Evolutionary conservation across 306 rosid genomes (phyloP), one percentile per base, ranked within the genome.

Genomic region (Delonix regia): DNA sequence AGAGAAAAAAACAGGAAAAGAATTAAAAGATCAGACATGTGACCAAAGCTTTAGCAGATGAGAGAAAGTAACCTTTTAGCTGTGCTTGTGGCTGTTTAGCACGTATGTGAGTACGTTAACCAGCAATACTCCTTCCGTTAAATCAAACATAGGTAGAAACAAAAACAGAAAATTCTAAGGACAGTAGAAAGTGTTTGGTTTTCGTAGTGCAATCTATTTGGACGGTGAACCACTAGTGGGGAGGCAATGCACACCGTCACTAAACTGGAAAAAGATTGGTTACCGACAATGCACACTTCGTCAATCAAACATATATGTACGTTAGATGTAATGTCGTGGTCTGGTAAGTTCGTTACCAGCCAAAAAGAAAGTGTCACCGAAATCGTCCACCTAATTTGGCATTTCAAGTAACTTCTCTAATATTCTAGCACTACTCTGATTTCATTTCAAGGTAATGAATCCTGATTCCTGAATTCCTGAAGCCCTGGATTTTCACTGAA

Each of bases 251-350:
- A 34, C 24, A 62, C 3, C 1, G 48, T 47, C 57, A 25, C 48
- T 30, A 52, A 19, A 52, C 22, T 15, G 16, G 79, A 80, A 77
- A 82, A 77, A 36, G 79, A 80, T 14, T 11, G 78, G 61, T 64
- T 66, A 60, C 85, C 80, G 73, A 77, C 83, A 76, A 42, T 11
- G 14, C 56, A 66, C 60, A 33, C 61, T 36, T 60, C 68, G 73
- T 53, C 77, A 51, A 41, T 55, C 41, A n/a, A 71, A 68, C 12
- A 22, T 55, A 15, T 7, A 15, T 0, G 7, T 16, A 22, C 24
- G 42, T 63, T 55, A 57, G 59, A 73, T 55, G 18, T 38, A n/a
- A 39, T 22, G 45, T 55, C 51, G 0, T 42, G 55, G 38, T 47
- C 68, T 39, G 11, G 18, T 28, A 10, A 70, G 14, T 33, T 70